These are phyloP conservation scores for Thalia dealbata DNA, from an alignment of 176 grass and related monocot species.

Conservation along the genomic window DNA sequence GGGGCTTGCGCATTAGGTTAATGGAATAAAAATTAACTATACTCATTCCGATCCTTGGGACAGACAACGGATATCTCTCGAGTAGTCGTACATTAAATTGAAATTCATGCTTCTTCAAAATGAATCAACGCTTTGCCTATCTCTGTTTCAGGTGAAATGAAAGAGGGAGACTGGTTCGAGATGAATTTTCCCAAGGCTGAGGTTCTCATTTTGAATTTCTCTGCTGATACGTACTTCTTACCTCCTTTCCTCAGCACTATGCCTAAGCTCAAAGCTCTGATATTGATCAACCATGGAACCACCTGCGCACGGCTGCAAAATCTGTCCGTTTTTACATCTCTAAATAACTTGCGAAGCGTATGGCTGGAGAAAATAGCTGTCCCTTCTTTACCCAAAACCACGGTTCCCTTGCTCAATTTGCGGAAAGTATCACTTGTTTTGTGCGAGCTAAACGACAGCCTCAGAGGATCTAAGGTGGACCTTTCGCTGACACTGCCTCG, in stretches of 20 bases:
- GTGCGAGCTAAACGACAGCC: slow-evolving; percentile 57
- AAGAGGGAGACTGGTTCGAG: slow-evolving; percentile 86
- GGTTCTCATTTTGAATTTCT: slow-evolving; percentile 86
- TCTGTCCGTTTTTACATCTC: slow-evolving; percentile 45
- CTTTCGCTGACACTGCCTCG: slow-evolving; percentile 64
- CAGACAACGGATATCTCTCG: too few species aligned
- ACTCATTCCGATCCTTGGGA: too few species aligned
- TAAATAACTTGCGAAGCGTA: slow-evolving; percentile 60
- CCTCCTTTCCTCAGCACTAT: slow-evolving; percentile 66
- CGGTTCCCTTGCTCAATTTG: slow-evolving; percentile 71
- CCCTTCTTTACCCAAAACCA: slow-evolving; percentile 73
- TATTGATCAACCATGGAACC: slow-evolving; percentile 75
- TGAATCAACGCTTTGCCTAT: not conserved
- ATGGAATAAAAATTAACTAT: not conserved
- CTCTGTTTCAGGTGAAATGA: slow-evolving; percentile 73
- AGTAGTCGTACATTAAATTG: not conserved
- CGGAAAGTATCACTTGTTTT: slow-evolving; percentile 75
- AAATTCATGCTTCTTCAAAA: not conserved
- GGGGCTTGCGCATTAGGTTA: not conserved
- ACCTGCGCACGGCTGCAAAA: slow-evolving; percentile 47
- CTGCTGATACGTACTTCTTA: slow-evolving; percentile 61
- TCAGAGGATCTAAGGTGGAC: slow-evolving; percentile 73
- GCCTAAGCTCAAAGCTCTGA: slow-evolving; percentile 80
- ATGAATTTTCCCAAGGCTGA: slow-evolving; percentile 93
- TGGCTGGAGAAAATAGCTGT: slow-evolving; percentile 86